These are phyloP conservation scores for Pilatotrama ljubarskyi DNA, from an alignment of 768 basidiomycete species.

Conservation along the genomic window DNA sequence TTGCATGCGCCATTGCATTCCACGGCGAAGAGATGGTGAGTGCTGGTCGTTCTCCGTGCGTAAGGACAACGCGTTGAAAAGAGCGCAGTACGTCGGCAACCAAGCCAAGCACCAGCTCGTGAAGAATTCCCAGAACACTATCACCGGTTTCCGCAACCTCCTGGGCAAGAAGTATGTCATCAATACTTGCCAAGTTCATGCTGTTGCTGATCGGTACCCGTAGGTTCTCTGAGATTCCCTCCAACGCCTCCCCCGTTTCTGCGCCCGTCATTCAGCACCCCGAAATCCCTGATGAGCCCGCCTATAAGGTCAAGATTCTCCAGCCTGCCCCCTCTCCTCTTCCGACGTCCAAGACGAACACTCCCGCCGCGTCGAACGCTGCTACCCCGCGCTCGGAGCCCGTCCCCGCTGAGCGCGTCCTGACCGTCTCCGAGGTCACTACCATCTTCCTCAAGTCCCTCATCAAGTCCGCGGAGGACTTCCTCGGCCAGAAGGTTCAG, in stretches of 20 bases:
- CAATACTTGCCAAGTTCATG: background rate
- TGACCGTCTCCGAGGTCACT: constrained; percentile 83
- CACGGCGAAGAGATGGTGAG: constrained; percentile 87
- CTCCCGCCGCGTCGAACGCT: constrained; percentile 64
- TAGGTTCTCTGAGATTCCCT: constrained; percentile 76
- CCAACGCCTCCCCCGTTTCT: constrained; percentile 51
- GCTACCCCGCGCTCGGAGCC: constrained; percentile 77
- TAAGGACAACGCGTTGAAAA: background rate
- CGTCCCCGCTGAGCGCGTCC: constrained; percentile 60
- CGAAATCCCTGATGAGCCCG: constrained; percentile 65
- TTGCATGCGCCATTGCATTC: constrained; percentile 91
- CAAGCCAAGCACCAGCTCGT: constrained; percentile 93
- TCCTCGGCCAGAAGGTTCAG: constrained; percentile 75
- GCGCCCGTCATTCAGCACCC: constrained; percentile 80
- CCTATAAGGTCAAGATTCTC: constrained; percentile 82
- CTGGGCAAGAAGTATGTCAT: constrained; percentile 81
- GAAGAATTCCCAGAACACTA: constrained; percentile 92
- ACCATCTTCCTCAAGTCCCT: constrained; percentile 85
- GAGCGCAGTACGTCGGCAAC: constrained; percentile 86
- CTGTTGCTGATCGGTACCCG: background rate
- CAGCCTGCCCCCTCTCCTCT: constrained; percentile 75
- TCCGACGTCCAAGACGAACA: constrained; percentile 48
- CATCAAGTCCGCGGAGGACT: constrained; percentile 85
- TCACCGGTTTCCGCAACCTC: constrained; percentile 91
- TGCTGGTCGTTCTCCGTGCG: constrained; percentile 13